Base-by-base conservation (phyloP, 371 early-diverging fungal species). In the Syncephalastrum racemosum region DNA sequence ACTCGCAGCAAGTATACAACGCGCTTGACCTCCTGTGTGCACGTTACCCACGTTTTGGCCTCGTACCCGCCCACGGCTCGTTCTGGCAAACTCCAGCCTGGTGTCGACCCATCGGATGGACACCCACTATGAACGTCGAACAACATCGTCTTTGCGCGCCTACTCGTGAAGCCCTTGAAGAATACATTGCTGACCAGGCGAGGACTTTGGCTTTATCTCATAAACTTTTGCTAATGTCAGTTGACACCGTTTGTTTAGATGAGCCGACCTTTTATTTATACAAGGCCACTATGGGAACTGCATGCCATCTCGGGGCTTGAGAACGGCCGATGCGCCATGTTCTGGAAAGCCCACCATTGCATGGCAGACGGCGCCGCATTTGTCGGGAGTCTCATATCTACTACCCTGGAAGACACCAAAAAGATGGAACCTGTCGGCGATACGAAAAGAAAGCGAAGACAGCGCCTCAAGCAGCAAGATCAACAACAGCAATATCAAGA, bases 261-360 rank as follows among this genome's bases (percentile, higher is more conserved):
- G 8, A 54, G 53, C 16, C 46, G 54, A 12, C 71, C 72, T 1
- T 75, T 75, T 19, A 58, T 66, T n/a, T 56, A 58, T 25, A 53
- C 58, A 4, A 58, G 66, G 42, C 72, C 72, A 23, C 63, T 69
- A 25, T 75, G 75, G 75, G 60, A 60, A 42, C 48, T 70, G 0
- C 68, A 72, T 46, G 59, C 64, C 4, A 63, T 75, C 13, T 67
- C 64, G 2, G 75, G 75, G 16, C 46, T 75, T 1, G 54, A 59
- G 13, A 48, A 50, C 24, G 67, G 58, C 31, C 51, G 54, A 13
- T 63, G 58, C n/a, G 75, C 72, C 4, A 60, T 70, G 23, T 67
- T 71, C 25, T 68, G 69, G 72, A 75, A 69, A 54, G 75, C 70
- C 0, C 72, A 72, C 46, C 72, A 72, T 18, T 53, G 63, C 31